phyloP scores from a whole-genome alignment of 1,139 yeast species.

The Debaryomycetaceae sp. region DNA sequence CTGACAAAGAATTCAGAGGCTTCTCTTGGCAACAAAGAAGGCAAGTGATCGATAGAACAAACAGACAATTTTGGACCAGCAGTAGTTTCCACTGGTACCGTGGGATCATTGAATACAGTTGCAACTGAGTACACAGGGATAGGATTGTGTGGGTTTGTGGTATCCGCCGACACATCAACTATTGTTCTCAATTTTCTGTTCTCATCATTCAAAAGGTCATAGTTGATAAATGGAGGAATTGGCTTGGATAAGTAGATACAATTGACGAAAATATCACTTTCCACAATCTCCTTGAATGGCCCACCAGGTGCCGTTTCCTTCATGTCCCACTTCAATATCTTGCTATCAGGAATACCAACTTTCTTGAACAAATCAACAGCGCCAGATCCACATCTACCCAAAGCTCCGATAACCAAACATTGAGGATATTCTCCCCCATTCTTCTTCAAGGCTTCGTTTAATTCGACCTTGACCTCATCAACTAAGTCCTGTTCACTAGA shows the following conservation, averaged over 20 bases:
- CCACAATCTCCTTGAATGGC: conserved; percentile 88
- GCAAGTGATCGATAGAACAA: conserved; percentile 95
- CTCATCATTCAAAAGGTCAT: conserved; percentile 57
- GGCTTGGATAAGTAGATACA: conserved; percentile 93
- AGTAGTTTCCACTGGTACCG: conserved; percentile 74
- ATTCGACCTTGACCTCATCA: conserved; percentile 60
- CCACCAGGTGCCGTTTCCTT: conserved; percentile 96
- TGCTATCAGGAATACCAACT: conserved; percentile 83
- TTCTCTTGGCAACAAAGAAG: conserved; percentile 93
- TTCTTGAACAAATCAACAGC: conserved; percentile 80
- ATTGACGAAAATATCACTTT: conserved; percentile 86
- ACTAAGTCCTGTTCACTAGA: conserved; percentile 75
- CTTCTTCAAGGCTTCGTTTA: conserved; percentile 55
- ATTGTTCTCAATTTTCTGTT: conserved; percentile 82
- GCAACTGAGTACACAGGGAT: conserved; percentile 89
- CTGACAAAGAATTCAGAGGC: conserved; percentile 86
- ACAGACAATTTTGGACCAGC: conserved; percentile 86
- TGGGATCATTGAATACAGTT: conserved; percentile 87
- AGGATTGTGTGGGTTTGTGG: conserved; percentile 97
- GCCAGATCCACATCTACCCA: conserved; percentile 99
- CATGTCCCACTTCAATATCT: conserved; percentile 93
- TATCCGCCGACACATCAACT: conserved; percentile 97
- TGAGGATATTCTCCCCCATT: conserved; percentile 69
- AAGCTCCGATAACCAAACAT: conserved; percentile 89
- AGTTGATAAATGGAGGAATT: conserved; percentile 85